Evolutionary conservation across 1,139 yeast genomes (phyloP).

Genomic region (Debaryomycetaceae sp.): DNA sequence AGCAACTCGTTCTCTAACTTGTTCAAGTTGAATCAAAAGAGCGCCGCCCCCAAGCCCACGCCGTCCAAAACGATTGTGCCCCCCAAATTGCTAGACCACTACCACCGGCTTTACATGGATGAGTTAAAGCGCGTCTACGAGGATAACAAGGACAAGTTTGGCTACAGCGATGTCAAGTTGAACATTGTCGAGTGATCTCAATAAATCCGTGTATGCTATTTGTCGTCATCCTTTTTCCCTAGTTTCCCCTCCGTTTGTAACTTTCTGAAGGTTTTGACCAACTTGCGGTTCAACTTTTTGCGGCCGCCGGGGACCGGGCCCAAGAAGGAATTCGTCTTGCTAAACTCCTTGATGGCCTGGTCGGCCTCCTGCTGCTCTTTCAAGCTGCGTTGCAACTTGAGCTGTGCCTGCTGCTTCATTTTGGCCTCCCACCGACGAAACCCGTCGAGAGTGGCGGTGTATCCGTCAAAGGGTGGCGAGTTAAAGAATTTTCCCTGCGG

Average conservation of each 20-base stretch:
- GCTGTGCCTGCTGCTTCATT: slow-evolving; percentile 13
- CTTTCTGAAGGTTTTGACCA: slow-evolving; percentile 25
- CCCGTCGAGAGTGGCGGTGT: slow-evolving; percentile 16
- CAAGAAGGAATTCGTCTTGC: slow-evolving; percentile 12
- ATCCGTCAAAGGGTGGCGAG: slow-evolving; percentile 31
- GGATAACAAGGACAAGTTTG: slow-evolving; percentile 60
- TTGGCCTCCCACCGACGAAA: slow-evolving; percentile 37
- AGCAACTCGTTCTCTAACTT: slow-evolving; percentile 20
- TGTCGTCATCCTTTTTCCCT: slow-evolving; percentile 13
- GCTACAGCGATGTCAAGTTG: slow-evolving; percentile 45
- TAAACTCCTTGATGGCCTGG: slow-evolving; percentile 21
- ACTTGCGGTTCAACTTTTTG: slow-evolving; percentile 27
- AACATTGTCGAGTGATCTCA: slow-evolving; percentile 39
- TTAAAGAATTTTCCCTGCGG: slow-evolving; percentile 36
- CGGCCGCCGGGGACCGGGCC: slow-evolving; percentile 17
- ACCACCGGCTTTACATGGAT: slow-evolving; percentile 68
- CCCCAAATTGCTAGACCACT: slow-evolving; percentile 52
- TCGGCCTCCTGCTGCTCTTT: slow-evolving; percentile 15
- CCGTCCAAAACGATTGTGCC: slow-evolving; percentile 28
- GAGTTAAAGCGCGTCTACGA: slow-evolving; percentile 65
- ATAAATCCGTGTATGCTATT: slow-evolving; percentile 3
- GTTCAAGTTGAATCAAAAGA: slow-evolving; percentile 18
- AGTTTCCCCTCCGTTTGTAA: slow-evolving; percentile 22
- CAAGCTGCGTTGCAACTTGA: slow-evolving; percentile 11
- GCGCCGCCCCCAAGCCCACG: slow-evolving; percentile 9